Evolutionary conservation across 2,329 filamentous ascomycete species (phyloP), one percentile per base, ranked within the genome.

Genomic region (Epichloe glyceriae): DNA sequence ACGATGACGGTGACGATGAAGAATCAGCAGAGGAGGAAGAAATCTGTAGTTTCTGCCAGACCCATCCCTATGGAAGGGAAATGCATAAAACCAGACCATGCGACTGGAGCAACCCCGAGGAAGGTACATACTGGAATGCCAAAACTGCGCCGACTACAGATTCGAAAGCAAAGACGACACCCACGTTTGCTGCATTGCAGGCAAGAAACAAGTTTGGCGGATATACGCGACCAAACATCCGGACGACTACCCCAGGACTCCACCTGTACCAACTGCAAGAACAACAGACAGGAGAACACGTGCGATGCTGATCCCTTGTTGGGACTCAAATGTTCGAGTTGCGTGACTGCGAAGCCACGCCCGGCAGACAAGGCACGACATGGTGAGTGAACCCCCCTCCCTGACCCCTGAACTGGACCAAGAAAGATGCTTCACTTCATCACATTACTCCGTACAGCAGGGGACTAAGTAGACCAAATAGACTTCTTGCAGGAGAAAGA

Each of bases 101-200:
- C 46, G 49, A 60, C 48, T 52, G 46, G 41, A 30, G 48, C n/a
- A 45, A n/a, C 15, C 14, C 46, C 50, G 45, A 7, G 47, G 41
- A 1, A 50, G 50, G 7, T 53, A 50, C 44, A 39, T 47, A 17
- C n/a, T 60, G 5, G 60, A 62, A 37, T 62, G 60, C 51, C 52
- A 49, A 37, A 62, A 59, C 53, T 62, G 60, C 46, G 55, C 60
- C 41, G 55, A 62, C 49, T 33, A 58, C 39, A 53, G 60, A n/a
- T 43, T 42, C 40, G 42, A 44, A 14, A 30, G 15, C 6, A 15
- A 20, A 35, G 12, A 30, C 15, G 15, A 10, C 38, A 17, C 47
- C 0, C 53, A 56, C 46, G 41, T 7, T 5, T 61, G 59, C 52
- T 30, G 48, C 14, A 40, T 57, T 1, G 43, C 33, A 5, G 33